A percentile compares a stretch with the other conserved stretches of the same genome.
Conservation (phyloP, 352 stramenopile genomes). For the Blastocystis sp. region DNA sequence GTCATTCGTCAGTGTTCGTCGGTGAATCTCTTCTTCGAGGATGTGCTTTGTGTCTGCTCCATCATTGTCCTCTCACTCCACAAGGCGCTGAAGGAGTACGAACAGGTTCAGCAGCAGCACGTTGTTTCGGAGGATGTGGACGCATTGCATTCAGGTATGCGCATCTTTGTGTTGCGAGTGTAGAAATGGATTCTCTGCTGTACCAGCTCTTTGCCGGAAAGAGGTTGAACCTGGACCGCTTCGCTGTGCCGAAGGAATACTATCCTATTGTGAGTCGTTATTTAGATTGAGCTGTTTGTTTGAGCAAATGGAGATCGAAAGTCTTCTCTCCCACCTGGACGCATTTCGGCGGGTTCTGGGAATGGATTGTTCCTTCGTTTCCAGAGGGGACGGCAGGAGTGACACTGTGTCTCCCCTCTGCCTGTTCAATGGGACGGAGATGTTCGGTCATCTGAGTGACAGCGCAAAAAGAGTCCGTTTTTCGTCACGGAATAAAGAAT, state of each 20-base stretch:
- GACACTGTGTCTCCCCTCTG: background rate
- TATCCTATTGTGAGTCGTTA: background rate
- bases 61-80: conserved; percentile 21
- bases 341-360: too few species aligned
- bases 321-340: too few species aligned
- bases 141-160: background rate
- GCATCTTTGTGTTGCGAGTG: background rate
- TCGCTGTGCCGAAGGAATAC: conserved; percentile 1
- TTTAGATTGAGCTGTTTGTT: conserved; percentile 26
- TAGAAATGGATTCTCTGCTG: conserved; percentile 9
- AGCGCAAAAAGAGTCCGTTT: background rate
- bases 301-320: background rate
- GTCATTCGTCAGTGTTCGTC: background rate
- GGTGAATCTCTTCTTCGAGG: conserved; percentile 35
- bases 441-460: too few species aligned
- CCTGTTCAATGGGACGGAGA: too few species aligned
- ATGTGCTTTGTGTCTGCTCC: background rate
- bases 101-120: background rate
- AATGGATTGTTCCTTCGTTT: background rate
- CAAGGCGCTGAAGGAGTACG: background rate
- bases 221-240: conserved; percentile 5
- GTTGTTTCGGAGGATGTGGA: background rate
- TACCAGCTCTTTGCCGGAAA: conserved; percentile 6
- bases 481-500: background rate
- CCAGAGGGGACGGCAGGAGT: background rate